Percentiles rank a stretch among this genome's conserved stretches.
These are phyloP conservation scores for Trapa bicornis DNA, from an alignment of 345 rosid genomes.

Conservation along the genomic window DNA sequence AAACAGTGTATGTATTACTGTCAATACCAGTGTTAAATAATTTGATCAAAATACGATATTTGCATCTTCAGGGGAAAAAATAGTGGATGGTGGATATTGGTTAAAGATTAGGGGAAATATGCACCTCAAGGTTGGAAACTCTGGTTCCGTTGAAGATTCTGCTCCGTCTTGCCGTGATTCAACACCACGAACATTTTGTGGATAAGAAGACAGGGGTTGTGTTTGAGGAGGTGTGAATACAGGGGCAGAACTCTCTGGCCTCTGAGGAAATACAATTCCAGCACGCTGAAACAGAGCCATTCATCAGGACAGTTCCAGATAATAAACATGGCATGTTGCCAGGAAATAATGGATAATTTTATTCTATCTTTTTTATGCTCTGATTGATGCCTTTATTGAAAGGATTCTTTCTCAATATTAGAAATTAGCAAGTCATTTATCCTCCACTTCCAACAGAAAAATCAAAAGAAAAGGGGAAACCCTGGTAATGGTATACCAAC, in stretches of 20 bases:
- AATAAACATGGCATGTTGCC: too few species aligned
- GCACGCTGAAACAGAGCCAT: slow-evolving; percentile 65
- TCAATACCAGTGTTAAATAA: background rate
- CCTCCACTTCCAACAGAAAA: too few species aligned
- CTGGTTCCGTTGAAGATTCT: slow-evolving; percentile 77
- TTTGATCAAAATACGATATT: background rate
- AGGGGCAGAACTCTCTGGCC: slow-evolving; percentile 81
- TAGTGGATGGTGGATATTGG: background rate
- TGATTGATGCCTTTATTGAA: too few species aligned
- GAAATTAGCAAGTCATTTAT: too few species aligned
- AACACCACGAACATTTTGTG: slow-evolving; percentile 58
- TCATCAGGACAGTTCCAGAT: background rate
- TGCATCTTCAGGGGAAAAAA: background rate
- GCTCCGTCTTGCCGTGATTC: slow-evolving; percentile 41
- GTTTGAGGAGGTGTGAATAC: slow-evolving; percentile 94
- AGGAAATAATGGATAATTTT: background rate
- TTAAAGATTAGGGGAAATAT: background rate
- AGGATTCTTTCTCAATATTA: too few species aligned
- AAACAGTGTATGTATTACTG: background rate
- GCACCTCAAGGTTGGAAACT: slow-evolving; percentile 84
- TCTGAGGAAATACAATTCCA: slow-evolving; percentile 95
- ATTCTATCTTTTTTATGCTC: too few species aligned
- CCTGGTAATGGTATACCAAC: slow-evolving; percentile 46
- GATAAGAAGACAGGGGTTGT: slow-evolving; percentile 73
- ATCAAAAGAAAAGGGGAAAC: background rate